Evolutionary conservation across 306 rosid species (phyloP), one percentile per base, ranked within the genome.

Genomic region (Comarum palustre): DNA sequence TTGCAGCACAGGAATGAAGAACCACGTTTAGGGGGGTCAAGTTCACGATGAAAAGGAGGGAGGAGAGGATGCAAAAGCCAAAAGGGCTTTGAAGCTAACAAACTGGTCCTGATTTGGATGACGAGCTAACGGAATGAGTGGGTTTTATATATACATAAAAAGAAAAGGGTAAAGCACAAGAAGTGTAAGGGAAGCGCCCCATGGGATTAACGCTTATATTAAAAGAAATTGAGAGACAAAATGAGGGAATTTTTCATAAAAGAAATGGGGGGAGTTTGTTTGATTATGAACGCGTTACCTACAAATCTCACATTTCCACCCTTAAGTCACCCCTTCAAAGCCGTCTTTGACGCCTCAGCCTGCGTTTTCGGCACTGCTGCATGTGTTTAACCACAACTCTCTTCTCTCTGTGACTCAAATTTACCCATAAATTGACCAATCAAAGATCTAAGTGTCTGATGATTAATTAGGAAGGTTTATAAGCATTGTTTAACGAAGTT

Each of bases 341-440:
- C 93, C 96, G 73, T 76, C 58, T 80, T 85, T 85, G 17, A 43
- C 75, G 97, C 89, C 92, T 81, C 52, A 51, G 66, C 86, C 74
- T 79, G 82, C 82, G 85, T 88, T 94, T 93, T 85, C 73, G 83
- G 89, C 91, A 89, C 88, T 80, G 61, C 72, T 54, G 34, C 1
- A 1, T 31, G 11, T 8, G 42, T 41, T 4, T 62, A 52, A 50
- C 19, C 32, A 9, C 52, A 45, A 4, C 46, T 63, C 66, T 58
- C 19, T 27, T 29, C 52, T 67, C 19, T 25, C 19, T 25, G 22
- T 29, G 48, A 9, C 65, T 68, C 48, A 15, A 60, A 60, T 32
- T 8, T 61, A 39, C 32, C 14, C 25, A 66, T 4, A 20, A 43
- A 25, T 25, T 57, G 62, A 46, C 68, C 68, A 42, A 72, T 71